Conservation (phyloP, 768 basidiomycete genomes). For the Mycena pura region DNA sequence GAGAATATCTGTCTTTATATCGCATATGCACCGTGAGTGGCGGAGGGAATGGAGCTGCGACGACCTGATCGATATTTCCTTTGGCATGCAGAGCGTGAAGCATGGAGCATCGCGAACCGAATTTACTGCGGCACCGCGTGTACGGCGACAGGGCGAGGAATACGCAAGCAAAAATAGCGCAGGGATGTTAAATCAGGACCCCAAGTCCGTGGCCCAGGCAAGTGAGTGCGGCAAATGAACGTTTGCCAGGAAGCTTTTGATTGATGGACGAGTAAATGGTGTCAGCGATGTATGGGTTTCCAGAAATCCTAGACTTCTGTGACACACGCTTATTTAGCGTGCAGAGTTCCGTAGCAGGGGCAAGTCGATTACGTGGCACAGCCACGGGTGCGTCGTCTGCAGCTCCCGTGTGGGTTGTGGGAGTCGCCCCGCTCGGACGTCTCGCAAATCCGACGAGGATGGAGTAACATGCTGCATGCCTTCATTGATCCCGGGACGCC, state of each 20-base stretch:
- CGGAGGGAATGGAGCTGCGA: conserved; percentile 6
- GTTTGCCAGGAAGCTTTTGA: conserved; percentile 1
- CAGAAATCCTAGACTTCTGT: neutral
- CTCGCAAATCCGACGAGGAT: neutral
- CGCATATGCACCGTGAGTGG: conserved; percentile 10
- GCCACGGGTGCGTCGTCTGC: no score
- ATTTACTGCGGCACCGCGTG: conserved; percentile 20
- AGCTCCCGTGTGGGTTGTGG: neutral
- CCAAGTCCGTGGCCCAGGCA: conserved; percentile 11
- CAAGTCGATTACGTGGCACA: conserved; percentile 10
- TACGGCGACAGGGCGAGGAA: conserved; percentile 3
- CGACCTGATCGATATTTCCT: conserved; percentile 19
- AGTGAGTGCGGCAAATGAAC: conserved; percentile 17
- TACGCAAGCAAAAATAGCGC: conserved; percentile 16
- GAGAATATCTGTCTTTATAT: conserved; percentile 9
- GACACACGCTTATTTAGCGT: conserved; percentile 9
- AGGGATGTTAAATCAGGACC: neutral
- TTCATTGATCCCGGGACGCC: conserved; percentile 13
- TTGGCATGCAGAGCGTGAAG: conserved; percentile 16
- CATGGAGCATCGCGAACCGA: conserved; percentile 16
- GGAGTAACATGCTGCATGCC: neutral
- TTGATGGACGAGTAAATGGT: conserved; percentile 1
- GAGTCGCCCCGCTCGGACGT: neutral
- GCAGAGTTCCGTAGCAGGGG: conserved; percentile 5
- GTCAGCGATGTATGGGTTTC: neutral